Evolutionary conservation across 768 basidiomycete species (phyloP).

Genomic region (Podaxis pistillaris): DNA sequence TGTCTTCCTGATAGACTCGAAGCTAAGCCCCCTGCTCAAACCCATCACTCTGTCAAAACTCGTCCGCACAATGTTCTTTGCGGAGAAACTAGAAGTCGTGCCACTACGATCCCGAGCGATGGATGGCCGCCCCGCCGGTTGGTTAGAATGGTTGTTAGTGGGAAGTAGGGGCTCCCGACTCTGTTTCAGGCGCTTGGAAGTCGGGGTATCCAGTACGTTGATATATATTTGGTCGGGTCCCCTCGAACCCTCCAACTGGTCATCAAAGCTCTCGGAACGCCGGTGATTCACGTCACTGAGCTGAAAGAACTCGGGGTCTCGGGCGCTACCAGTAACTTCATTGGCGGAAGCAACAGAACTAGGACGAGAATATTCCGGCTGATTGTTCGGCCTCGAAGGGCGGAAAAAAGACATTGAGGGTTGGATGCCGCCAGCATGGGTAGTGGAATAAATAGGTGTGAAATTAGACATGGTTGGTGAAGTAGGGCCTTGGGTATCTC

Average conservation of each 20-base stretch:
- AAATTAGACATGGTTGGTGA: slow-evolving; percentile 20
- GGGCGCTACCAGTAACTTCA: slow-evolving; percentile 17
- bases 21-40: slow-evolving; percentile 48
- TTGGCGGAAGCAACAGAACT: slow-evolving; percentile 33
- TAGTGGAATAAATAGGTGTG: slow-evolving; percentile 25
- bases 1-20: slow-evolving; percentile 46
- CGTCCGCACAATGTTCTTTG: slow-evolving; percentile 43
- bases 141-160: slow-evolving; percentile 30
- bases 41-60: slow-evolving; percentile 62
- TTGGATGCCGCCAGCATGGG: slow-evolving; percentile 73
- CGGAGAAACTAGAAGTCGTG: slow-evolving; percentile 20
- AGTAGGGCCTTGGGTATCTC: slow-evolving; percentile 17
- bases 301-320: slow-evolving; percentile 26
- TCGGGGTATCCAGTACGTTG: background rate
- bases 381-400: slow-evolving; percentile 58
- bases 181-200: slow-evolving; percentile 47
- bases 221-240: slow-evolving; percentile 29
- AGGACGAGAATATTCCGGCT: slow-evolving; percentile 40
- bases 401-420: slow-evolving; percentile 80
- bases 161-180: slow-evolving; percentile 78
- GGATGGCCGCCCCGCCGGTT: slow-evolving; percentile 26
- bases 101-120: slow-evolving; percentile 23
- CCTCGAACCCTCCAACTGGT: slow-evolving; percentile 22
- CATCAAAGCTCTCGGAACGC: slow-evolving; percentile 21
- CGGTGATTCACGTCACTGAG: slow-evolving; percentile 14